Base-by-base conservation (phyloP, 2,329 filamentous ascomycete genomes). In the Exophiala xenobiotica region DNA sequence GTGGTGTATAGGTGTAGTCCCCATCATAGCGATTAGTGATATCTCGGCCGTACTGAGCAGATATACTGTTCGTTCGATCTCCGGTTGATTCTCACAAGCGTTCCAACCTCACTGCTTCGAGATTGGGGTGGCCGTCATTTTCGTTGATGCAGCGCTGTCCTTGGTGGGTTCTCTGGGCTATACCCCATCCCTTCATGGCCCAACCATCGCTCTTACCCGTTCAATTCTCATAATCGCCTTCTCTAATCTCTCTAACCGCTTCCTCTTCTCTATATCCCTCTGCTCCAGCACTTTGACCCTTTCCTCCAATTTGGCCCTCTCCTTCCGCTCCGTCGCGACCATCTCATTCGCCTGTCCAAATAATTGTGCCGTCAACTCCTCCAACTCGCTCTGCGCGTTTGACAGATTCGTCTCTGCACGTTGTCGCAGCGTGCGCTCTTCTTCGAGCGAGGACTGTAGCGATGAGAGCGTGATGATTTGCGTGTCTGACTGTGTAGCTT, bases 281-380 rank as follows among this genome's bases (percentile, higher is more conserved):
- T 67, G 65, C 59, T 76, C 74, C 26, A 77, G 60, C 38, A 75
- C 63, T 24, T 71, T 71, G 1, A 77, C 71, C 22, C 74, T 63
- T 57, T 76, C 72, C 49, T 77, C 74, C 42, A 77, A 61, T 53
- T 71, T 79, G 12, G 76, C 78, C 48, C 80, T 70, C 31, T 79
- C 80, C 63, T 76, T 79, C 20, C 82, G 73, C 68, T 85, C 82
- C 47, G 74, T 70, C 2, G 81, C 81, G 6, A 85, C 82, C 81
- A 85, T 84, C 66, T 85, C 81, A 53, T 85, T 85, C 24, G 82
- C 82, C 63, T 84, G 78, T 46, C 78, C 78, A 64, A 85, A 85
- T 6, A 85, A 65, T 50, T 77, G 75, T 24, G 76, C 77, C 9
- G 77, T 82, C 53, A 85, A 65, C 47, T 85, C 82, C 59, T 85